Percentiles rank a stretch among this genome's conserved stretches.
Conservation (phyloP, 2,329 filamentous ascomycete species). For the Fonsecaea monophora region DNA sequence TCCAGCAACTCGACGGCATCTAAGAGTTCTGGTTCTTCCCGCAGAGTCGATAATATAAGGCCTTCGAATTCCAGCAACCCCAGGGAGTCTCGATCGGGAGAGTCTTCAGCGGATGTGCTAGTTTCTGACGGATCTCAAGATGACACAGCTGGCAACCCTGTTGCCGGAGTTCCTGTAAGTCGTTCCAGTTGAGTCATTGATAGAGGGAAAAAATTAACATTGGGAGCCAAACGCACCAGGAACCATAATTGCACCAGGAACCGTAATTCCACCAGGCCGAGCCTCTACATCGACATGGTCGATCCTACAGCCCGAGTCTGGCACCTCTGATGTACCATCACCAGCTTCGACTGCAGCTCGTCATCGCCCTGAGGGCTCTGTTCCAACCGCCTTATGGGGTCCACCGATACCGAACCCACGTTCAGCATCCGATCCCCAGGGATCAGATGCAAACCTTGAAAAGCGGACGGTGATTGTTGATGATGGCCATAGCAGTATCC, state of each 20-base stretch:
- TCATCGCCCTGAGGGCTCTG: background rate
- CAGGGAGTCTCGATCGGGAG: background rate
- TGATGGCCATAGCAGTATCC: background rate
- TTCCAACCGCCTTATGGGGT: background rate
- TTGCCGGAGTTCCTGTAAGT: background rate
- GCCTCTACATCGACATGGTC: background rate
- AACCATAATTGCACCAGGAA: too few relatives aligned
- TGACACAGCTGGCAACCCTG: background rate
- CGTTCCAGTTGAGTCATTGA: background rate
- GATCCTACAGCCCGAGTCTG: background rate
- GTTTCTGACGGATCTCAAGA: background rate
- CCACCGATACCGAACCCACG: background rate
- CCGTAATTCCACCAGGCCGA: background rate
- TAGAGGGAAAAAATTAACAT: background rate
- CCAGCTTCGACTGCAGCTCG: background rate
- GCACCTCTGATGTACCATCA: background rate
- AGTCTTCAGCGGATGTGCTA: background rate
- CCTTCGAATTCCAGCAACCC: background rate
- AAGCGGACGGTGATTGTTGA: background rate
- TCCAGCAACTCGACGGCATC: conserved; percentile 1
- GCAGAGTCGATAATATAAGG: too few relatives aligned
- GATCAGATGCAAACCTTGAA: background rate
- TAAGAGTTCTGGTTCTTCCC: conserved; percentile 1
- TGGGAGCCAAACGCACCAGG: background rate
- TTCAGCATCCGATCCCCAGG: background rate